Percentiles rank a stretch among this genome's conserved stretches.
phyloP scores from a whole-genome alignment of 2,329 filamentous ascomycete genomes.

The Colletotrichum higginsianum region DNA sequence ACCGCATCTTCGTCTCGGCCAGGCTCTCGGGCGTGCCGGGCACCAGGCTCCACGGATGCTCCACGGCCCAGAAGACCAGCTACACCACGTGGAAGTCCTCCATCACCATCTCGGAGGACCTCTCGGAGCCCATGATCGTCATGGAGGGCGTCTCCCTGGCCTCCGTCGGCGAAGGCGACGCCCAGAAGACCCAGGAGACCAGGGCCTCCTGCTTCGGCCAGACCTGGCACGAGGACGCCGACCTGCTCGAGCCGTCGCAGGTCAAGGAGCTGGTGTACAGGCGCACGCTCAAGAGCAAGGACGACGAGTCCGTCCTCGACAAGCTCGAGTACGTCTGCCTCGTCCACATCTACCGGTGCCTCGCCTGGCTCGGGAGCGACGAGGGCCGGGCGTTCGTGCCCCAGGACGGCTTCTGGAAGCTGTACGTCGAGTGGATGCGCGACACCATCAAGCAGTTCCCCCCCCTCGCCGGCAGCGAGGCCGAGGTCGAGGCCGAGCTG shows the following conservation, averaged over 20 bases:
- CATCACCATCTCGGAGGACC: conserved; percentile 33
- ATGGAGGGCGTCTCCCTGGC: conserved; percentile 36
- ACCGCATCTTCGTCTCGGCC: conserved; percentile 35
- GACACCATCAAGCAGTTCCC: conserved; percentile 33
- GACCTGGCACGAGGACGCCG: conserved; percentile 32
- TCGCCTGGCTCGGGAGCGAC: conserved; percentile 31
- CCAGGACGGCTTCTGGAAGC: conserved; percentile 34
- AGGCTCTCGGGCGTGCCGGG: conserved; percentile 27
- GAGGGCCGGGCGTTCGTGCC: conserved; percentile 20
- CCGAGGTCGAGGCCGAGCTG: conserved; percentile 25
- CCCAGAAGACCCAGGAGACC: conserved; percentile 26
- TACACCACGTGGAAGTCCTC: conserved; percentile 39
- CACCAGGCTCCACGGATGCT: conserved; percentile 32
- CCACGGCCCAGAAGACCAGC: conserved; percentile 36
- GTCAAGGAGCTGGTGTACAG: conserved; percentile 35
- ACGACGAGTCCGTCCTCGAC: conserved; percentile 35
- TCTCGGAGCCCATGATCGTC: conserved; percentile 29
- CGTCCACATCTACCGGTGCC: conserved; percentile 33
- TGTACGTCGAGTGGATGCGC: conserved; percentile 35
- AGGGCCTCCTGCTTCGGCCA: conserved; percentile 34
- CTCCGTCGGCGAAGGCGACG: conserved; percentile 29
- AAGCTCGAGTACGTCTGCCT: conserved; percentile 39
- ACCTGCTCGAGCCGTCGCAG: conserved; percentile 31
- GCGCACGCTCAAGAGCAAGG: conserved; percentile 36
- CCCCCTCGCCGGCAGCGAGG: conserved; percentile 13